Evolutionary conservation across 192 early-diverging fungal species (phyloP), one percentile per base, ranked within the genome.

Genomic region (Gonapodya sp.): DNA sequence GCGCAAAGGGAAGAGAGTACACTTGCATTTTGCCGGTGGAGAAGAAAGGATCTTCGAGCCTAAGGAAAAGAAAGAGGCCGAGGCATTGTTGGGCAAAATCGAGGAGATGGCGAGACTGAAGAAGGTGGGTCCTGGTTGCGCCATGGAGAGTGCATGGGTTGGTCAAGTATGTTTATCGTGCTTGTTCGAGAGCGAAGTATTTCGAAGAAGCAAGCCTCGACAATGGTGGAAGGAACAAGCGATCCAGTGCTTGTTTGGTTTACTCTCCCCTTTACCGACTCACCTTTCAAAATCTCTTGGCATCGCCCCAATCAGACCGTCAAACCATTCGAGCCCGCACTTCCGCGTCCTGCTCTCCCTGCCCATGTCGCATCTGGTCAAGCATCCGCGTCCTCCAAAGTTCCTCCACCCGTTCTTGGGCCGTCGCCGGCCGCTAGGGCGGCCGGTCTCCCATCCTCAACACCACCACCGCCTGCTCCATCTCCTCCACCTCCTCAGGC

Each of bases 1-100:
- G 31, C 81, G 86, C n/a, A 93, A 94, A 36, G 91, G 89, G 82
- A 89, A 89, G 80, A 86, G 89, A 33, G 82, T 95, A 1, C 85
- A 86, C 78, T 83, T 95, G 75, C 89, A 89, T 36, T 88, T 95
- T 79, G 86, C 84, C 78, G 90, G 91, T 33, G 73, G 85, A 36
- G 83, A 84, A 64, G 85, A 88, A 0, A 86, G 89, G 2, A 85
- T 88, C 18, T 91, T 89, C 79, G 89, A 94, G 80, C 91, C 93
- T 80, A 88, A 88, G 31, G 88, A 90, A 0, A 92, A 90, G 80
- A 86, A 86, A 1, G 91, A 94, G 36, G 91, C 92, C 0, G 91
- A 94, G 82, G 89, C 89, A 1, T 90, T 93, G 16, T 83, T 87
- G 36, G 90, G 86, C 73, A 92, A 91, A 35, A 85, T 92, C 1